phyloP scores from a whole-genome alignment of 176 grass and related monocot genomes.

The Guadua angustifolia region DNA sequence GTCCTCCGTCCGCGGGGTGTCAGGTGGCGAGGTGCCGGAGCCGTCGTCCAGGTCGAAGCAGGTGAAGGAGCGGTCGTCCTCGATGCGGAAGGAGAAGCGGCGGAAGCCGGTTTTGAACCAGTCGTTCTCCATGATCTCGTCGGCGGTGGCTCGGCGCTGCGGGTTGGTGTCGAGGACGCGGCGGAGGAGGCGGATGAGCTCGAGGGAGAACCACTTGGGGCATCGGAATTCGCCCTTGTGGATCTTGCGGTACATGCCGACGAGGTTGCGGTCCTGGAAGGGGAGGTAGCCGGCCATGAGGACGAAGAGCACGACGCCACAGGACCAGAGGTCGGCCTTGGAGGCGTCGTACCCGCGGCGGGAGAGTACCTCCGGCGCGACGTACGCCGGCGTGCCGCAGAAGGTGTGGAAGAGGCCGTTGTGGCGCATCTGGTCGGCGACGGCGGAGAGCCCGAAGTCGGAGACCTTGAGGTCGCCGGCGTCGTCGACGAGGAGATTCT shows the following conservation, averaged over 20 bases:
- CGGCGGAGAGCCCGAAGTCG: slow-evolving; percentile 86
- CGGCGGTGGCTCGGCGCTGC: slow-evolving; percentile 57
- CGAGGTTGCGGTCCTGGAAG: slow-evolving; percentile 81
- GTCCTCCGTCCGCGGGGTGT: slow-evolving; percentile 41
- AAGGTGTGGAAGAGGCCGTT: slow-evolving; percentile 97
- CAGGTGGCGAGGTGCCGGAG: slow-evolving; percentile 28
- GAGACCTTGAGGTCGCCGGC: slow-evolving; percentile 91
- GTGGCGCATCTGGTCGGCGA: slow-evolving; percentile 78
- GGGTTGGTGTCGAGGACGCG: slow-evolving; percentile 77
- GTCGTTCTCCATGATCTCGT: slow-evolving; percentile 74
- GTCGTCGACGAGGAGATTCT: slow-evolving; percentile 92
- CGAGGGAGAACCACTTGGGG: slow-evolving; percentile 83
- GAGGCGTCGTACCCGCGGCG: slow-evolving; percentile 76
- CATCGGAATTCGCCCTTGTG: slow-evolving; percentile 41
- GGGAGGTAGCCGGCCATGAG: slow-evolving; percentile 85
- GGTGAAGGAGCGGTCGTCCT: slow-evolving; percentile 70
- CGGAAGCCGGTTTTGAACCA: slow-evolving; percentile 94
- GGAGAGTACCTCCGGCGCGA: slow-evolving; percentile 36
- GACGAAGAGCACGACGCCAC: slow-evolving; percentile 95
- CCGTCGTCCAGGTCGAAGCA: slow-evolving; percentile 52
- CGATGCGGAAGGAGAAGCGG: slow-evolving; percentile 83
- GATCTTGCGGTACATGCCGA: slow-evolving; percentile 97
- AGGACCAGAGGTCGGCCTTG: slow-evolving; percentile 88
- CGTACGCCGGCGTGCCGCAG: slow-evolving; percentile 91
- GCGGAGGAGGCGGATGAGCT: slow-evolving; percentile 62